Base-by-base conservation (phyloP, 1,284 basidiomycete species). In the Rhodotorula glutinis region DNA sequence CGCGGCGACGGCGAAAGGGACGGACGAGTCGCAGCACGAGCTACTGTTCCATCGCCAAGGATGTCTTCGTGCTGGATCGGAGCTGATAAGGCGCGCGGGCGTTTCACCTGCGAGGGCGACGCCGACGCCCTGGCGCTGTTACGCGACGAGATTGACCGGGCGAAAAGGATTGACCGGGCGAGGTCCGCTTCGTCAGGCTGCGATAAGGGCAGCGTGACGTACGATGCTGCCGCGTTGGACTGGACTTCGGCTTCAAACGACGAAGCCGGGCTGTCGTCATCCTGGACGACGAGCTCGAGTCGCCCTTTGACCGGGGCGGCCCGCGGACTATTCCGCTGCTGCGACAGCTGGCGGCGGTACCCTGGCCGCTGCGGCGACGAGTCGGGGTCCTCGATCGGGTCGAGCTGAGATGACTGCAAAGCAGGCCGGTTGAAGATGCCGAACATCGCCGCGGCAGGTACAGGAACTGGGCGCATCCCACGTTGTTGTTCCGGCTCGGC, bases 381-480 rank as follows among this genome's bases (percentile, higher is more conserved):
- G 57, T 71, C 70, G 38, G 70, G 64, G 25, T 71, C 62, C 29
- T 71, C 70, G 51, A 71, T 71, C 9, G 62, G 62, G 27, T 72
- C 70, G n/a, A 64, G 43, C 25, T 65, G 60, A 0, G 65, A 65
- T 0, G 69, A 65, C 30, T 29, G 57, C 7, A 51, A 13, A 17
- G 30, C n/a, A 23, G 44, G 47, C 44, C 38, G 33, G 16, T 58
- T 46, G 19, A 33, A 55, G 49, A 53, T 49, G 11, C 52, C 47
- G 46, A 63, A 65, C 23, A 64, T 59, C 21, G 53, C 17, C 27
- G 46, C 38, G 11, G 41, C 52, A 4, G 66, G 66, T 25, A 66
- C 23, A 4, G 61, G 61, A 13, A 60, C 60, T 4, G 53, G 59
- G 3, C 63, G 52, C 40, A 65, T 33, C 7, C 21, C 33, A 3